Evolutionary conservation across 2,329 filamentous ascomycete species (phyloP).

Genomic region (Fusarium sp.): DNA sequence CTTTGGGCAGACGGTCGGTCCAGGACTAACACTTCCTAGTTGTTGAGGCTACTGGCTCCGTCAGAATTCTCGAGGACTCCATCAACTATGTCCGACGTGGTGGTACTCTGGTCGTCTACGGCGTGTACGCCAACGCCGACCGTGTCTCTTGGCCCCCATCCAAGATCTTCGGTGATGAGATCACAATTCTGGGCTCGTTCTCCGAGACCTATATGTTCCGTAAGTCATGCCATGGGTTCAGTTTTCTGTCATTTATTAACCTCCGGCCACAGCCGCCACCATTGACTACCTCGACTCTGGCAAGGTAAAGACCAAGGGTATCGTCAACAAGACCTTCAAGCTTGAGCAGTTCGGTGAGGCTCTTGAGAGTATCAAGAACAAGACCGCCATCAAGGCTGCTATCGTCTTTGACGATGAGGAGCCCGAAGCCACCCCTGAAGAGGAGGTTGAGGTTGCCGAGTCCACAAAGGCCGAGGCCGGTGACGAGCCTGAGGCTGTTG

Average conservation of each 20-base stretch:
- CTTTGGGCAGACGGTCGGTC: neutral
- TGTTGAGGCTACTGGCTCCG: slow-evolving; percentile 73
- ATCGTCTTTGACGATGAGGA: slow-evolving; percentile 69
- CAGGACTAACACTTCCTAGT: slow-evolving; percentile 49
- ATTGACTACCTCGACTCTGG: slow-evolving; percentile 64
- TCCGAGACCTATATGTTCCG: slow-evolving; percentile 77
- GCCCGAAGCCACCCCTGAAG: slow-evolving; percentile 2
- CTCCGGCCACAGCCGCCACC: slow-evolving; percentile 49
- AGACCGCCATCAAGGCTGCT: slow-evolving; percentile 76
- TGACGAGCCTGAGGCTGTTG: neutral
- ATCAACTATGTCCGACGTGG: slow-evolving; percentile 76
- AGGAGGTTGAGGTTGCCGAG: slow-evolving; percentile 1
- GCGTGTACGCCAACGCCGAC: slow-evolving; percentile 69
- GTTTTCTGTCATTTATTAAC: neutral
- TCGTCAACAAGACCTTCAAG: slow-evolving; percentile 76
- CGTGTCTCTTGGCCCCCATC: slow-evolving; percentile 73
- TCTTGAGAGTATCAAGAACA: slow-evolving; percentile 73
- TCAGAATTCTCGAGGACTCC: slow-evolving; percentile 72
- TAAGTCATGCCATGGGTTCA: slow-evolving; percentile 41
- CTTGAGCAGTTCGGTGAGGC: slow-evolving; percentile 77
- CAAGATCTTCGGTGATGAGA: slow-evolving; percentile 73
- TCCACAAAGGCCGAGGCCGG: slow-evolving; percentile 2
- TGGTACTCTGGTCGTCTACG: slow-evolving; percentile 75
- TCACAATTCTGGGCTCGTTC: slow-evolving; percentile 76
- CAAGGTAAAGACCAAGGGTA: slow-evolving; percentile 69